Conservation (phyloP, 371 early-diverging fungal genomes). For the Mortierella sp. region DNA sequence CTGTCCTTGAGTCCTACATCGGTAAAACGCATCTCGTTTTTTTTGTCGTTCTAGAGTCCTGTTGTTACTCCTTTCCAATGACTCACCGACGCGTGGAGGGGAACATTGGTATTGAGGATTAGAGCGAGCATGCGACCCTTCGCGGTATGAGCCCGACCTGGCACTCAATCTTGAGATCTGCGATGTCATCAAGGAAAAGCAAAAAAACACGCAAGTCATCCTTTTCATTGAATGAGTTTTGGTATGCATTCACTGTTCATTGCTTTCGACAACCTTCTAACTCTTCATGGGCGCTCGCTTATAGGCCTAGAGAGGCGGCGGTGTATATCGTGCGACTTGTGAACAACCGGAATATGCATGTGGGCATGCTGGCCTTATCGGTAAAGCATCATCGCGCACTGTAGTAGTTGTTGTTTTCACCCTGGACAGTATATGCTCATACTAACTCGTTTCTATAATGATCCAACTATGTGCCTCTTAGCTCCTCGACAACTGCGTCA, state of each 20-base stretch:
- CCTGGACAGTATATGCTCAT: no score
- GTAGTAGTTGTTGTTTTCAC: no score
- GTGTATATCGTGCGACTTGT: slow-evolving; percentile 80
- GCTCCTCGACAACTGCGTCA: slow-evolving; percentile 94
- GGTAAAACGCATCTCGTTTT: slow-evolving; percentile 10
- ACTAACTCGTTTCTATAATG: no score
- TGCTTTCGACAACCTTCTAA: no score
- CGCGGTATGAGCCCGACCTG: slow-evolving; percentile 80
- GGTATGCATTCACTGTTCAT: no score
- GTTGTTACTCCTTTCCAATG: no score
- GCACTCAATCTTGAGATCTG: slow-evolving; percentile 92
- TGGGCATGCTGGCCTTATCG: slow-evolving; percentile 79
- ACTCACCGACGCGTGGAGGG: no score
- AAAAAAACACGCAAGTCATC: slow-evolving; percentile 79
- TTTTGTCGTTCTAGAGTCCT: no score
- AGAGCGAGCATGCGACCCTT: slow-evolving; percentile 86
- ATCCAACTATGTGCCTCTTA: no score
- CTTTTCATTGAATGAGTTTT: background rate
- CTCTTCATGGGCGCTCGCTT: background rate
- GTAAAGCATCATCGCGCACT: no score
- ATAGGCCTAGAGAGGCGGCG: slow-evolving; percentile 90
- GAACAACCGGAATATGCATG: slow-evolving; percentile 75
- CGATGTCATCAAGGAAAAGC: slow-evolving; percentile 91
- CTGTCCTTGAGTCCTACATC: slow-evolving; percentile 54
- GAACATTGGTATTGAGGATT: no score